A percentile compares a stretch with the other conserved stretches of the same genome.
These are phyloP conservation scores for Skeletonema grethae DNA, from an alignment of 108 stramenopile species.

Conservation along the genomic window DNA sequence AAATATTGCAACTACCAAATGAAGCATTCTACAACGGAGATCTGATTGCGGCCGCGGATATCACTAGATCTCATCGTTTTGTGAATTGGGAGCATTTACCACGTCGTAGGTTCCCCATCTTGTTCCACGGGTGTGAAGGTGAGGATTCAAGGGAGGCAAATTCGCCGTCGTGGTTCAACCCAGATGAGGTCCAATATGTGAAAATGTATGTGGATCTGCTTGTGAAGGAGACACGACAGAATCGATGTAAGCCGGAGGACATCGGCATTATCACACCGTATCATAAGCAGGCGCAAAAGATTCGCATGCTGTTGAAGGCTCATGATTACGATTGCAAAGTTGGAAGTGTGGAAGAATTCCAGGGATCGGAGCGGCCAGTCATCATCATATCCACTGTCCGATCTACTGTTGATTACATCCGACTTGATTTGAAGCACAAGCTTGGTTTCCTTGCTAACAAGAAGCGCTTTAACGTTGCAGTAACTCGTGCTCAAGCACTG, in stretches of 20 bases:
- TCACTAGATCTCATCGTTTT: slow-evolving; percentile 40
- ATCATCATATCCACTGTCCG: slow-evolving; percentile 87
- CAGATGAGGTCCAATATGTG: slow-evolving; percentile 68
- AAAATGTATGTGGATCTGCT: slow-evolving; percentile 68
- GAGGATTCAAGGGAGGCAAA: slow-evolving; percentile 67
- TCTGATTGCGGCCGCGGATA: slow-evolving; percentile 49
- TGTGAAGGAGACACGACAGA: slow-evolving; percentile 44
- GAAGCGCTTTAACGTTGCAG: slow-evolving; percentile 88
- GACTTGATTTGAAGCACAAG: slow-evolving; percentile 60
- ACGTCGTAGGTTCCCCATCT: slow-evolving; percentile 51
- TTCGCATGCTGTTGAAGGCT: slow-evolving; percentile 40
- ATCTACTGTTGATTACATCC: slow-evolving; percentile 54
- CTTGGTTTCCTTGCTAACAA: slow-evolving; percentile 83
- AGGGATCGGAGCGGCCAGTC: slow-evolving; percentile 78
- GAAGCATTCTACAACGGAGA: slow-evolving; percentile 61
- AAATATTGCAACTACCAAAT: slow-evolving; percentile 63
- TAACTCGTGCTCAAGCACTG: slow-evolving; percentile 80
- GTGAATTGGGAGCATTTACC: slow-evolving; percentile 67
- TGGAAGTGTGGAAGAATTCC: slow-evolving; percentile 86
- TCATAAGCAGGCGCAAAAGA: slow-evolving; percentile 68
- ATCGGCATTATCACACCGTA: slow-evolving; percentile 78
- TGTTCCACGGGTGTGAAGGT: slow-evolving; percentile 70
- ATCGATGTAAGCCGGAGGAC: slow-evolving; percentile 52
- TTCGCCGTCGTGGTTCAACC: slow-evolving; percentile 88
- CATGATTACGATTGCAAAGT: slow-evolving; percentile 67